Conservation (phyloP, 352 stramenopile genomes). For the Elongisporangium anandrum region DNA sequence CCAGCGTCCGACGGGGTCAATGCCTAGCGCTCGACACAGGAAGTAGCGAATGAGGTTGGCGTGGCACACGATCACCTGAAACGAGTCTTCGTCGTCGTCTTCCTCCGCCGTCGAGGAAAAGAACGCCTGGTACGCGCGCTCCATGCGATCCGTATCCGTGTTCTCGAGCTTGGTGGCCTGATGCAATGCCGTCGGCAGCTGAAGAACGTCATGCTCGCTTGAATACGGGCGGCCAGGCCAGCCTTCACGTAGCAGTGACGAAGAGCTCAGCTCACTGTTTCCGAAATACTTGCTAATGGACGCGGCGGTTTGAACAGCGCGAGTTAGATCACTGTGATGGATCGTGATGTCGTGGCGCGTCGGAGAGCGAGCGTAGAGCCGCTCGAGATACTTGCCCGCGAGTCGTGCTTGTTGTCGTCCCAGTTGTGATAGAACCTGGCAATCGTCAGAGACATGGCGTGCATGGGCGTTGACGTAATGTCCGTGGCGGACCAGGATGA, state of each 20-base stretch:
- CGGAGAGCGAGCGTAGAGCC: conserved; percentile 44
- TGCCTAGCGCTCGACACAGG: conserved; percentile 64
- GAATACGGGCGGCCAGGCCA: conserved; percentile 72
- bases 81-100: conserved; percentile 45
- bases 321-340: conserved; percentile 71
- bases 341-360: conserved; percentile 58
- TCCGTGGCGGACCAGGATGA: conserved; percentile 74
- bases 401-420: conserved; percentile 65
- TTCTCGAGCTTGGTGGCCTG: conserved; percentile 21
- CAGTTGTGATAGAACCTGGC: conserved; percentile 82
- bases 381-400: conserved; percentile 63
- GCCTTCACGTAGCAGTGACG: conserved; percentile 60
- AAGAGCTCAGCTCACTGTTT: conserved; percentile 32
- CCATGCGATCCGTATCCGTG: conserved; percentile 56
- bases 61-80: conserved; percentile 77
- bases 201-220: conserved; percentile 13
- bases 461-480: conserved; percentile 81
- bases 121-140: conserved; percentile 50
- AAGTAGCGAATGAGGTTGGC: conserved; percentile 84
- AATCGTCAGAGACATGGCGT: conserved; percentile 41
- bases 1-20: conserved; percentile 55
- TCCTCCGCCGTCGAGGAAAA: conserved; percentile 29
- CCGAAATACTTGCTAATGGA: conserved; percentile 55
- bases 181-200: conserved; percentile 1
- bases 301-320: conserved; percentile 64